Base-by-base conservation (phyloP, 352 stramenopile species). In the Phytopythium sindhum region DNA sequence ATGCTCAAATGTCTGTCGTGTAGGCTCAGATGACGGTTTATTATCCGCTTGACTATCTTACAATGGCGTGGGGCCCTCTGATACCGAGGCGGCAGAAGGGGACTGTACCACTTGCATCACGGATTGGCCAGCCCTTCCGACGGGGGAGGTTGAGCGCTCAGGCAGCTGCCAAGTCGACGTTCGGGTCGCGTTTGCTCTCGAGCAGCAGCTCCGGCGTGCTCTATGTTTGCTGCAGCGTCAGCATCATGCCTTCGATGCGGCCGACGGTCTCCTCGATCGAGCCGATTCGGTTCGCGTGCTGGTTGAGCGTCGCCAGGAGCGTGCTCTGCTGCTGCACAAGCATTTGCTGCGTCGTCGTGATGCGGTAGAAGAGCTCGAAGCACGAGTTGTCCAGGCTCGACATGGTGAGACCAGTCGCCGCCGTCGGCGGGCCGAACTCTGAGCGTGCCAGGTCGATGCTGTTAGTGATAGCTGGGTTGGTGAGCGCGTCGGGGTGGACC, bases 281-380 rank as follows among this genome's bases (percentile, higher is more conserved):
- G 31, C 64, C 73, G 65, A 86, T 78, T n/a, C 74, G 77, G n/a
- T 65, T 72, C 26, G 79, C 81, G 54, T 84, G 77, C 31, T 84
- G 68, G 17, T 66, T 73, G 23, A 88, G 52, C 23, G 75, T 81
- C 31, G 63, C 61, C 23, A 88, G 56, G 15, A 86, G 57, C 23
- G 64, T 76, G 45, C 69, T 65, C 47, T 83, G 79, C 35, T 90
- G 81, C 58, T 80, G 63, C 23, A 72, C 76, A 14, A 94, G 72
- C 37, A 91, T 64, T 47, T 89, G 72, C 68, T 90, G 85, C 21
- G 85, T 92, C 26, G 72, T 74, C 45, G 82, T 81, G 60, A 92
- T 85, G 53, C 83, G 73, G 45, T 73, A 69, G 24, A 89, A 78
- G 14, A 94, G 72, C 50, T 88, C 76, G 17, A 81, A 68, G 50